Percentiles rank a stretch among this genome's conserved stretches.
phyloP scores from a whole-genome alignment of 306 rosid genomes.

The Hippophae rhamnoides region DNA sequence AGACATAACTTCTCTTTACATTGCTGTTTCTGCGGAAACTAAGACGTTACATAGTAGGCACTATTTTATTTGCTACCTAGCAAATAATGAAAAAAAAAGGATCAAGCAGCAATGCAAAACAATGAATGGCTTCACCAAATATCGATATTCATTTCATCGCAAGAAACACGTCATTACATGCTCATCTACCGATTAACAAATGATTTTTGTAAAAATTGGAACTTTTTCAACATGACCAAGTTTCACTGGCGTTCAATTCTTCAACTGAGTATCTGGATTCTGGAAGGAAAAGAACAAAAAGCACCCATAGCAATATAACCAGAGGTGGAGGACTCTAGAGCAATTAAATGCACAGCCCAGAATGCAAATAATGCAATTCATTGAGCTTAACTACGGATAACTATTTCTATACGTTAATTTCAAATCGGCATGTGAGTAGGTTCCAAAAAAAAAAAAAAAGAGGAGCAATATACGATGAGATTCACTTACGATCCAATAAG shows the following conservation, averaged over 20 bases:
- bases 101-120: too few relatives aligned
- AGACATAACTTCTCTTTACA: too few relatives aligned
- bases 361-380: background rate
- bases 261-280: background rate
- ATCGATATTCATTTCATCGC: background rate
- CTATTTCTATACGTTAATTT: background rate
- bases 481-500: slow-evolving; percentile 47
- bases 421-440: background rate
- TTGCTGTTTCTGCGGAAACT: too few relatives aligned
- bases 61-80: too few relatives aligned
- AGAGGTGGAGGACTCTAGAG: background rate
- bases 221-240: background rate
- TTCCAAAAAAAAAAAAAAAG: background rate
- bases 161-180: background rate
- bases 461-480: background rate
- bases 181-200: background rate
- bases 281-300: background rate
- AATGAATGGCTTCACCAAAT: too few relatives aligned
- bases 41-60: too few relatives aligned
- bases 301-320: background rate
- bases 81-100: too few relatives aligned
- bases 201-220: background rate
- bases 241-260: background rate
- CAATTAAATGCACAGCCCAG: slow-evolving; percentile 1
- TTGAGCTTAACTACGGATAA: background rate